A percentile compares a stretch with the other conserved stretches of the same genome.
These are phyloP conservation scores for Yarrowia sp. DNA, from an alignment of 805 yeast genomes.

Conservation along the genomic window DNA sequence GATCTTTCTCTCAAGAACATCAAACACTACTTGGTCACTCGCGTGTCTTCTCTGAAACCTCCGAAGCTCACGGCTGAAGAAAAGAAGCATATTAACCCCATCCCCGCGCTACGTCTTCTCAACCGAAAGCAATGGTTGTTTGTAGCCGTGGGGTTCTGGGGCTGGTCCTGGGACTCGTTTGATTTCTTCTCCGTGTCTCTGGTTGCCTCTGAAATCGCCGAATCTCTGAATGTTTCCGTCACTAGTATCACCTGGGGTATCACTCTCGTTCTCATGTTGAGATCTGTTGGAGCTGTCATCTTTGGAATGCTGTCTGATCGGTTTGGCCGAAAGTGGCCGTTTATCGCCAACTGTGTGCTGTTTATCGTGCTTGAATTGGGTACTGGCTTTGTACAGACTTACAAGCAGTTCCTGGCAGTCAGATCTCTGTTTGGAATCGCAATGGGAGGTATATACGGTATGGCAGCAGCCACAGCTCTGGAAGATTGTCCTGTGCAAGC, in stretches of 20 bases:
- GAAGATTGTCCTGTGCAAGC: conserved; percentile 53
- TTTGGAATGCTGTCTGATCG: conserved; percentile 58
- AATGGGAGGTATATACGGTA: conserved; percentile 76
- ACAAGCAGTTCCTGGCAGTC: conserved; percentile 59
- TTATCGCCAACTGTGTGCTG: conserved; percentile 4
- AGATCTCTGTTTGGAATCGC: conserved; percentile 71
- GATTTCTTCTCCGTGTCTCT: conserved; percentile 71
- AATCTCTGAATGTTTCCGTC: conserved; percentile 47
- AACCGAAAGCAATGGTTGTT: conserved; percentile 62
- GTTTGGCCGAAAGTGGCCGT: conserved; percentile 12
- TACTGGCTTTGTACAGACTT: conserved; percentile 1
- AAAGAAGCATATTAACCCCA: conserved; percentile 11
- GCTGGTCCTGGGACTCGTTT: conserved; percentile 77
- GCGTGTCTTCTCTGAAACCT: not conserved
- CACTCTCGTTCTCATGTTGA: conserved; percentile 71
- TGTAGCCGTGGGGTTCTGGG: conserved; percentile 64
- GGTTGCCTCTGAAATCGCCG: conserved; percentile 53
- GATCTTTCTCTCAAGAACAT: conserved; percentile 7
- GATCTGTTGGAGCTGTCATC: conserved; percentile 74
- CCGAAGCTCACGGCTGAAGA: conserved; percentile 10
- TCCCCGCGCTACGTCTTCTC: conserved; percentile 12
- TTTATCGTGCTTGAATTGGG: conserved; percentile 5
- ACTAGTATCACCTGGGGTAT: conserved; percentile 73
- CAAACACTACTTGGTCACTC: conserved; percentile 7
- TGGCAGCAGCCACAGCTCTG: conserved; percentile 68